Evolutionary conservation across 2,329 filamentous ascomycete species (phyloP), one percentile per base, ranked within the genome.

Genomic region (Didymosphaeria variabile): DNA sequence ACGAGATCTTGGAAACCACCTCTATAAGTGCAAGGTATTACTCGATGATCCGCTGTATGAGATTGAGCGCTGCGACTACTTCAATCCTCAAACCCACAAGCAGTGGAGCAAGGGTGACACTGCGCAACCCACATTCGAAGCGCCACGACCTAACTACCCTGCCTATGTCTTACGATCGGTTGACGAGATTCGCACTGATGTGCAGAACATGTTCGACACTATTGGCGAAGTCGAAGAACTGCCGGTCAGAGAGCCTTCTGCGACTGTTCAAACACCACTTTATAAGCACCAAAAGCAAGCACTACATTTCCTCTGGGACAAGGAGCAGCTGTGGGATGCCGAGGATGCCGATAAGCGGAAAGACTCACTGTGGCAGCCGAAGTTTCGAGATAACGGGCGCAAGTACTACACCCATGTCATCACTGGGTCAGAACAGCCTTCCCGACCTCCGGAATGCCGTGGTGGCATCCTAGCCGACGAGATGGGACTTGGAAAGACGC

Each of bases 241-340:
- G 7, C 91, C 91, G 0, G 86, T 90, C 66, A 88, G 90, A 80
- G 88, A 94, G 4, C 86, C 92, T 0, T 84, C 87, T 56, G 65
- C 80, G 7, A 85, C 95, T 56, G 84, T 85, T 58, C 93, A 90
- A 0, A 84, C 81, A 0, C 83, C 87, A 31, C 81, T 98, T 19
- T 87, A 97, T 45, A 85, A 86, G 60, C 94, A 98, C 79, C 94
- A 98, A 77, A 95, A 92, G 76, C 93, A 97, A 78, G 94, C 91
- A 0, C 84, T 98, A 0, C 88, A 89, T 74, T 98, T 97, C 74
- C 93, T 98, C 90, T 88, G 84, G 10, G 86, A 87, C 21, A 91
- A 92, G 64, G 94, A 98, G 78, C 86, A 87, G 52, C 85, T 87
- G 0, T 83, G 86, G 13, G 82, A 83, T n/a, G 85, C 85, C 55